These are phyloP conservation scores for Alternaria angustiovoidea DNA, from an alignment of 2,329 filamentous ascomycete genomes.

Conservation along the genomic window DNA sequence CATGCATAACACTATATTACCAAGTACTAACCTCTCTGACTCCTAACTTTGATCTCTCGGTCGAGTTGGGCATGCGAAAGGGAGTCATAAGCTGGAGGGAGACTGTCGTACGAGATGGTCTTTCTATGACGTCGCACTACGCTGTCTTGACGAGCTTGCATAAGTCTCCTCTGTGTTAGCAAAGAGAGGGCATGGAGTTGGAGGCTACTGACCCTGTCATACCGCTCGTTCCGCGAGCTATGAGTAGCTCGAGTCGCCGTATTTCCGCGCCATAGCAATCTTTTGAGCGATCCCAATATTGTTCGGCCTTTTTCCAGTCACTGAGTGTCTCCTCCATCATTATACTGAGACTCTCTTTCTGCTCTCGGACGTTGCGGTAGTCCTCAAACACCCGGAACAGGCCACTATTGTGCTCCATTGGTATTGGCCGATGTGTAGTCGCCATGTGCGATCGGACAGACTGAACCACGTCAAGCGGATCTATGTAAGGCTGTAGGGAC, in stretches of 20 bases:
- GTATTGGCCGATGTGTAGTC: constrained; percentile 33
- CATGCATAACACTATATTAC: neutral
- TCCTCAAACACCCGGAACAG: constrained; percentile 55
- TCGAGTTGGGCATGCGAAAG: constrained; percentile 33
- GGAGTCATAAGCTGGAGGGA: constrained; percentile 14
- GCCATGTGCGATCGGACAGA: constrained; percentile 39
- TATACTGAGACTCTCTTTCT: constrained; percentile 42
- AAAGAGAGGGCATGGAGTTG: neutral
- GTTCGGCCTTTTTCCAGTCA: constrained; percentile 38
- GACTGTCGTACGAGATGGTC: constrained; percentile 20
- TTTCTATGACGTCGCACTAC: constrained; percentile 42
- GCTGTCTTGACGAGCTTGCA: constrained; percentile 53
- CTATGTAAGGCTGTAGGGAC: constrained; percentile 26
- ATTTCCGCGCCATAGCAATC: constrained; percentile 52
- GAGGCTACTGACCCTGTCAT: constrained; percentile 43
- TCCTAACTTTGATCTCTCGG: constrained; percentile 33
- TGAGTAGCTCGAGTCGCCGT: constrained; percentile 55
- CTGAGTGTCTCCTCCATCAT: constrained; percentile 39
- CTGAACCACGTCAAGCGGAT: constrained; percentile 36
- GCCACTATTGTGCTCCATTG: constrained; percentile 46
- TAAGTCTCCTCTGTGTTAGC: constrained; percentile 38
- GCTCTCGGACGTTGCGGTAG: constrained; percentile 48
- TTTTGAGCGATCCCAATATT: constrained; percentile 45
- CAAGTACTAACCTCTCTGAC: constrained; percentile 34
- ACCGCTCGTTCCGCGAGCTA: constrained; percentile 52